Base-by-base conservation (phyloP, 495 filamentous ascomycete species). In the Chaetomidium leptoderma region DNA sequence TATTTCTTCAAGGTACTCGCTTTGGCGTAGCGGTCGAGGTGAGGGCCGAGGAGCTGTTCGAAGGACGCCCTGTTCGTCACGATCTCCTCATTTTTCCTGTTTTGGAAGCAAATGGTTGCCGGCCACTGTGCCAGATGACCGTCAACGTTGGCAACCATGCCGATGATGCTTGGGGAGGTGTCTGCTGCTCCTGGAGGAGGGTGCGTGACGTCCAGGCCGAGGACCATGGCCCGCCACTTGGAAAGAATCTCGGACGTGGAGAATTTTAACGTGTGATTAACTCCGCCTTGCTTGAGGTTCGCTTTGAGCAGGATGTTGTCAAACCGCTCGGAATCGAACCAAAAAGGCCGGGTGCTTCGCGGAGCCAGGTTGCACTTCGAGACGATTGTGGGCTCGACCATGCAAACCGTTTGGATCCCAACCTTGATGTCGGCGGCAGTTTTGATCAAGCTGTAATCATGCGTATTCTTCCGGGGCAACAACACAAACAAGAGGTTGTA, bases 301-400 rank as follows among this genome's bases (percentile, higher is more conserved):
- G 40, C 40, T n/a, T 43, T 43, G 9, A 43, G 40, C 21, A 43
- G 21, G 40, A 43, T 43, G 40, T 43, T 43, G 40, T 43, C 40
- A 4, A 23, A 43, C 4, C 10, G 11, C 40, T 43, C 19, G 2
- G 6, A 4, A 14, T 24, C 40, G 21, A 43, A 10, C 40, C n/a
- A n/a, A 14, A n/a, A n/a, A n/a, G n/a, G n/a, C n/a, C n/a, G n/a
- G n/a, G n/a, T n/a, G n/a, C n/a, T n/a, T n/a, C n/a, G n/a, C n/a
- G n/a, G n/a, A n/a, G n/a, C n/a, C n/a, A n/a, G n/a, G n/a, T n/a
- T n/a, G n/a, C n/a, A n/a, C n/a, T n/a, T n/a, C n/a, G n/a, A n/a
- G n/a, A 19, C 8, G 8, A 11, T 43, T 9, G 10, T 43, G 2
- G 40, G 6, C 17, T 43, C 40, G 6, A 43, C 8, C 21, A 43